phyloP scores from a whole-genome alignment of 225 moss, liverwort and hornwort species.

The Physcomitrium patens region DNA sequence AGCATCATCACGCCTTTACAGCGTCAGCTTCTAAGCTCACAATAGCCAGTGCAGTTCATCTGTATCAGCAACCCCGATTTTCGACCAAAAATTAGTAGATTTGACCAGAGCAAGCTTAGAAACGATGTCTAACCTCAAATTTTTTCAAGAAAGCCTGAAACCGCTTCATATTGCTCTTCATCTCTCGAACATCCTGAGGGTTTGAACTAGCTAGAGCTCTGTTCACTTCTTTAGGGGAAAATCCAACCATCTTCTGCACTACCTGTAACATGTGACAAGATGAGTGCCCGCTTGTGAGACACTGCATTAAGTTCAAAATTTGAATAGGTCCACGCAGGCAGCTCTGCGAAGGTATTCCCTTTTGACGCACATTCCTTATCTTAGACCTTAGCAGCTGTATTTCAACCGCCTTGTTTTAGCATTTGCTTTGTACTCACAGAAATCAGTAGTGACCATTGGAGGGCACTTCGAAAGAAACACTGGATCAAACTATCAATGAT shows the following conservation, averaged over 20 bases:
- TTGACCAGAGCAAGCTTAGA: not conserved
- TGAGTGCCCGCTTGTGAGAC: constrained; percentile 11
- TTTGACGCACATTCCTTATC: too few species aligned
- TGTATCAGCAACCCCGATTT: constrained; percentile 1
- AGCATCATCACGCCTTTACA: not conserved
- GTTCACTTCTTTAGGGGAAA: constrained; percentile 68
- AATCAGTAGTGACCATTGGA: not conserved
- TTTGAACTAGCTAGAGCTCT: constrained; percentile 51
- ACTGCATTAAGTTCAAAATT: constrained; percentile 10
- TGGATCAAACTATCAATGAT: not conserved
- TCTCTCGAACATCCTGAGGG: constrained; percentile 50
- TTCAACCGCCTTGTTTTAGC: too few species aligned
- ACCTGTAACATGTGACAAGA: constrained; percentile 48
- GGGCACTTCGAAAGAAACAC: constrained; percentile 7
- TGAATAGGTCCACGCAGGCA: constrained; percentile 10
- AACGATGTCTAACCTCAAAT: constrained; percentile 69
- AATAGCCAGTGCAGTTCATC: constrained; percentile 6
- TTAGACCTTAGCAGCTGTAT: too few species aligned
- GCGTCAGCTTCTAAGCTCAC: constrained; percentile 12
- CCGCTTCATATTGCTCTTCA: constrained; percentile 65
- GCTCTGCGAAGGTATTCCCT: not conserved
- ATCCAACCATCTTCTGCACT: constrained; percentile 70
- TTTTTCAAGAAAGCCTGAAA: constrained; percentile 79
- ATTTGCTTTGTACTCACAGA: too few species aligned
- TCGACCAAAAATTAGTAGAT: not conserved